Conservation (phyloP, 2,329 filamentous ascomycete species). For the Aspergillus neoniger region DNA sequence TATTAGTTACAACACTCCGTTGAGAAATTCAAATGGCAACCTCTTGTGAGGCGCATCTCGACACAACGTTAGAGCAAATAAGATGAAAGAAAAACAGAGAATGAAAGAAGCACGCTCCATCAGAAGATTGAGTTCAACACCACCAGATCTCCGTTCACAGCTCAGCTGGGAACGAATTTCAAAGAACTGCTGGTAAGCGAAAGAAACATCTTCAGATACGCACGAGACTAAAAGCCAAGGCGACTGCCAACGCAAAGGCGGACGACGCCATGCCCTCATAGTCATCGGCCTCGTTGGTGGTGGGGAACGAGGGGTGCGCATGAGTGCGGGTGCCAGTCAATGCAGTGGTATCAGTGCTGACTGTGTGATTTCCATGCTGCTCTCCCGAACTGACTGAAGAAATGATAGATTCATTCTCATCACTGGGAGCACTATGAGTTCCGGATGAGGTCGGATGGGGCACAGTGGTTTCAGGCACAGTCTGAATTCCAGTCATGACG, state of each 20-base stretch:
- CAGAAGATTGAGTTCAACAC: slow-evolving; percentile 5
- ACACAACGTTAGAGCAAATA: not conserved
- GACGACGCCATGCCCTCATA: not conserved
- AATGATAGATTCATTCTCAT: not conserved
- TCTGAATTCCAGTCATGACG: not conserved
- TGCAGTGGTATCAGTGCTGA: slow-evolving; percentile 6
- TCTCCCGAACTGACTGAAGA: not conserved
- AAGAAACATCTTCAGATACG: not conserved
- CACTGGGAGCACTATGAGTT: not conserved
- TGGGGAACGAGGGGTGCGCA: slow-evolving; percentile 13
- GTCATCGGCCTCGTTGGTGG: slow-evolving; percentile 21
- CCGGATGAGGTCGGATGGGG: not conserved
- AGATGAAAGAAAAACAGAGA: slow-evolving; percentile 2
- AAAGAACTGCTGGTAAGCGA: not conserved
- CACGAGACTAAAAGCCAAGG: not conserved
- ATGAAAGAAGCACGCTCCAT: not conserved
- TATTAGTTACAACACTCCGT: slow-evolving; percentile 5
- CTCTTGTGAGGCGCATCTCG: slow-evolving; percentile 1
- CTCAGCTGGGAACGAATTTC: not conserved
- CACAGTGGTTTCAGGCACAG: not conserved
- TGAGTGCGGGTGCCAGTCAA: not conserved
- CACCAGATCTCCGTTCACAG: slow-evolving; percentile 5
- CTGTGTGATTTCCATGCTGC: slow-evolving; percentile 6
- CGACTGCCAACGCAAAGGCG: not conserved
- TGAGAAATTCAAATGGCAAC: slow-evolving; percentile 10